Evolutionary conservation across 1,139 yeast species (phyloP), one percentile per base, ranked within the genome.

Genomic region (Suhomyces bribrorum): DNA sequence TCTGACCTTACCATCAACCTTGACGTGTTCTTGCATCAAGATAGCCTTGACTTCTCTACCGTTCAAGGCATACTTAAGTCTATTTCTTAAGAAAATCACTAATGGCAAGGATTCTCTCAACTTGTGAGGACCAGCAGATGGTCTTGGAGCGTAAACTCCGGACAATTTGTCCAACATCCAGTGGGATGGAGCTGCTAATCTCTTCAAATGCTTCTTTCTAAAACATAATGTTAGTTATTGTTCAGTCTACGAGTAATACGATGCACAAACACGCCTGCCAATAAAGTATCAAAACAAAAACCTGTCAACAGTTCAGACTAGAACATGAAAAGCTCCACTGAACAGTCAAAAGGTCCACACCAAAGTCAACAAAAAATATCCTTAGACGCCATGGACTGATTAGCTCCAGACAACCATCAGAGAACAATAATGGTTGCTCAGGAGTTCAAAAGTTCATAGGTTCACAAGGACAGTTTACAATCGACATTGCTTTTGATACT

Each of bases 141-240:
- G 96, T 83, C 97, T 90, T 79, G 98, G 98, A 59, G 98, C 98
- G 75, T 92, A 92, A 69, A 89, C 81, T 70, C 99, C 99, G 73
- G 97, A 86, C 80, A 94, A 82, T 81, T 94, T 94, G 95, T 92
- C 98, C 83, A 94, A 86, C 95, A 94, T 87, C 98, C 98, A 94
- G 86, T 94, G 98, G 81, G 90, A 86, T 81, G 99, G 99, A 72
- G 97, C 97, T 72, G 96, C 95, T 75, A 88, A 83, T 81, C 96
- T 86, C 85, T 88, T 88, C 75, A 89, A 81, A 73, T 89, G 97
- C 83, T 89, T 89, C 90, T 88, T 88, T 79, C 83, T 77, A 55
- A 36, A 47, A 25, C n/a, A n/a, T n/a, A n/a, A 7, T 31, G 71
- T 66, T 41, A 35, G 40, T 38, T 29, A 7, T 24, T 29, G 23